phyloP scores from a whole-genome alignment of 192 early-diverging fungal species.

The Chytriomyces hyalinus region DNA sequence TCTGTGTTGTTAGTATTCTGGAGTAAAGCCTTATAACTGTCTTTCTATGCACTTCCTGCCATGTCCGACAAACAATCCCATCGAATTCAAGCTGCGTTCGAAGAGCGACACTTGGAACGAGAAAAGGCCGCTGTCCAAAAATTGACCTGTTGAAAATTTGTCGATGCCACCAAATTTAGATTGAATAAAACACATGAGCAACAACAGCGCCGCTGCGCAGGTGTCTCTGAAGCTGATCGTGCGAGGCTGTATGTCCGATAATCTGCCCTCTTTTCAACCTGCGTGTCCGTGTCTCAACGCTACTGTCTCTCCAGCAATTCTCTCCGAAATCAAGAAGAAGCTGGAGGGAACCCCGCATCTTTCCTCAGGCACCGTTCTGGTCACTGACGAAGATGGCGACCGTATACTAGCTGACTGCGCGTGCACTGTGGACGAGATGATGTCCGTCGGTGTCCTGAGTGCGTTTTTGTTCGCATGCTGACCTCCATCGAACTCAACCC shows the following conservation, averaged over 20 bases:
- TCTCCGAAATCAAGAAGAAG: constrained; percentile 11
- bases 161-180: background rate
- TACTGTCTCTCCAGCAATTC: background rate
- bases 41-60: background rate
- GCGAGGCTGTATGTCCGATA: constrained; percentile 1
- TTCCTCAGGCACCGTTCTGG: background rate
- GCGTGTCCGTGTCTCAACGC: background rate
- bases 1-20: background rate
- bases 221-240: constrained; percentile 20
- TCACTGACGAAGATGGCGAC: constrained; percentile 21
- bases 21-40: background rate
- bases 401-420: constrained; percentile 3
- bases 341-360: background rate
- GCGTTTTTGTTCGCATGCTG: background rate
- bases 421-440: constrained; percentile 22
- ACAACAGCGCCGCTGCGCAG: background rate
- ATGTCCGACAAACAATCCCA: background rate
- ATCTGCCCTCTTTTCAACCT: background rate
- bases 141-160: background rate
- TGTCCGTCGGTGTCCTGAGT: constrained; percentile 28
- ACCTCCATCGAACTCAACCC: background rate
- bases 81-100: background rate
- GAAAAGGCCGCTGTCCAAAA: background rate
- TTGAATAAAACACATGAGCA: background rate
- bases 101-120: background rate